These are phyloP conservation scores for Paramecium caudatum DNA, from an alignment of 73 alveolate species.

Conservation along the genomic window DNA sequence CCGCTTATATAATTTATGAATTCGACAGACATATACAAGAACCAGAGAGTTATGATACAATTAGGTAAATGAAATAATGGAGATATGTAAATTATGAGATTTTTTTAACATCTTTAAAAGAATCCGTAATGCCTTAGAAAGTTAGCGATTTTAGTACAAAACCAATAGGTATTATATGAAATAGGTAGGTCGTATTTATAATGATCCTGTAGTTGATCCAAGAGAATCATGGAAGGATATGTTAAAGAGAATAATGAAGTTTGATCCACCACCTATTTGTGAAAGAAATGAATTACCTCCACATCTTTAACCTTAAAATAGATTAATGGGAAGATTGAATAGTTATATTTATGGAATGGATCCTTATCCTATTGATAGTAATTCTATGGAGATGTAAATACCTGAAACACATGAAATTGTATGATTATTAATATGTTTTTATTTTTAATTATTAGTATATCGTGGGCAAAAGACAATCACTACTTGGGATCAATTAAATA, in stretches of 20 bases:
- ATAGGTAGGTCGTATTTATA: constrained; percentile 7
- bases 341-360: constrained; percentile 64
- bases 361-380: constrained; percentile 51
- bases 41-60: constrained; percentile 43
- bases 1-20: constrained; percentile 28
- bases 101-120: not conserved
- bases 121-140: constrained; percentile 28
- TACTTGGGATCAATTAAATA: constrained; percentile 53
- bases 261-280: constrained; percentile 74
- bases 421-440: not conserved
- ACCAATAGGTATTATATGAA: constrained; percentile 49
- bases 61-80: constrained; percentile 38
- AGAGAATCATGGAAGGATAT: constrained; percentile 74
- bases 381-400: constrained; percentile 34
- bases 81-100: constrained; percentile 48
- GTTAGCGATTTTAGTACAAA: constrained; percentile 44
- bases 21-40: constrained; percentile 22
- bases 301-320: constrained; percentile 69
- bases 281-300: constrained; percentile 75
- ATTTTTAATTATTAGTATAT: constrained; percentile 14
- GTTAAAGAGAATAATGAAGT: constrained; percentile 69
- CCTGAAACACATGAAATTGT: constrained; percentile 32
- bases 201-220: constrained; percentile 77
- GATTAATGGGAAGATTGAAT: constrained; percentile 73
- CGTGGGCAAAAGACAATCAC: constrained; percentile 21